A percentile compares a stretch with the other conserved stretches of the same genome.
Conservation (phyloP, 176 grass and related monocot genomes). For the Avena insularis region DNA sequence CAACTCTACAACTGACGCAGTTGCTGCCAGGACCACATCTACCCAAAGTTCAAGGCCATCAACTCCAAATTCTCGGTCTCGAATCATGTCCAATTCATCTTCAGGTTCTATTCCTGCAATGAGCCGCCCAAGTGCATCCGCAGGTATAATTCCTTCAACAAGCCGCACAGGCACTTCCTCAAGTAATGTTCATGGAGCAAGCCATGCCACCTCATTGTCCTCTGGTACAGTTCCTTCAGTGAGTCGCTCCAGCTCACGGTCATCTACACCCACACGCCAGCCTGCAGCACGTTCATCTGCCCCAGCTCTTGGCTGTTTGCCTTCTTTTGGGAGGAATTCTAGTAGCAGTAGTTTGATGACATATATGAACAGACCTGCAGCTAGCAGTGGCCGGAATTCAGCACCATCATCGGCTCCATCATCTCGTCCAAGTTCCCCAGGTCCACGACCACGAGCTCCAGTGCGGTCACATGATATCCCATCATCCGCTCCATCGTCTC, state of each 20-base stretch:
- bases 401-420: conserved; percentile 74
- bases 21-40: conserved; percentile 48
- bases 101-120: conserved; percentile 45
- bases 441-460: conserved; percentile 58
- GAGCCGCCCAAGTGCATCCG: conserved; percentile 44
- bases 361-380: conserved; percentile 52
- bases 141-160: conserved; percentile 34
- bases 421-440: conserved; percentile 85
- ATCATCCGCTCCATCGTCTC: conserved; percentile 48
- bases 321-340: conserved; percentile 68
- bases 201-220: conserved; percentile 49
- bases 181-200: conserved; percentile 49
- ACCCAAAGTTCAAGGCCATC: conserved; percentile 74
- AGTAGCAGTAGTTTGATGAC: conserved; percentile 50
- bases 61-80: conserved; percentile 71
- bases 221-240: conserved; percentile 56
- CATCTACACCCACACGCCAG: conserved; percentile 80
- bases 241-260: conserved; percentile 66
- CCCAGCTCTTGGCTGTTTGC: conserved; percentile 58
- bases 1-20: conserved; percentile 48
- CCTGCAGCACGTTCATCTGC: conserved; percentile 54
- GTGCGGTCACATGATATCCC: conserved; percentile 79
- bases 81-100: conserved; percentile 50
- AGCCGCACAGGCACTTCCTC: conserved; percentile 53
- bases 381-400: conserved; percentile 64